Base-by-base conservation (phyloP, 345 rosid genomes). In the Erucastrum elatum region DNA sequence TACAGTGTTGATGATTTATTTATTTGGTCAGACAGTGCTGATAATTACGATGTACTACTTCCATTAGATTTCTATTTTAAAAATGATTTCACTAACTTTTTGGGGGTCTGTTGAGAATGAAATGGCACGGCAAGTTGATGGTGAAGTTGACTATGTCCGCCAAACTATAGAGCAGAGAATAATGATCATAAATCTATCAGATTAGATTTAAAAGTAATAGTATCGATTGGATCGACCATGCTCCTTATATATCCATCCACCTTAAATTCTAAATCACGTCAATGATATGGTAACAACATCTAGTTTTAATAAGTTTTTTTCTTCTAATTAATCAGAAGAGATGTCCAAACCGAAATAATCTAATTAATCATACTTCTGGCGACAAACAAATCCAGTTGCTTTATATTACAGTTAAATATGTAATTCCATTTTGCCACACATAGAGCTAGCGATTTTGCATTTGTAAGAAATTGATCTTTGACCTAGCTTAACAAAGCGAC, bases 141-240 rank as follows among this genome's bases (percentile, higher is more conserved):
- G 66, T 27, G 8, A 77, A 77, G 66, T 70, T 77, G 68, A 76
- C 75, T 33, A 46, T 68, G 53, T 31, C 30, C 8, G 63, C 68
- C 74, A 76, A 62, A 76, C 63, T 33, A 13, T 30, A 60, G 34
- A 69, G 3, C 10, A 13, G 5, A 11, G 25, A 61, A 8, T 61
- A 29, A 58, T 59, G 53, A 33, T 56, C 39, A 75, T 58, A 12
- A 55, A 16, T 58, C 59, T 66, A 75, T 27, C 44, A 26, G 12
- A 55, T 75, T 35, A 55, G 1, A 59, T 75, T 65, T 53, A 53
- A n/a, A 3, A 2, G 30, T 29, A 3, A 29, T 5, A 11, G 8
- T 6, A 25, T 13, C 25, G 13, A 4, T 46, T 44, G 59, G 68
- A 15, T 61, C 62, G 13, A 68, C 62, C 74, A 68, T 16, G 16